These are phyloP conservation scores for Solanum ossicruentum DNA, from an alignment of 257 asterid species.

Conservation along the genomic window DNA sequence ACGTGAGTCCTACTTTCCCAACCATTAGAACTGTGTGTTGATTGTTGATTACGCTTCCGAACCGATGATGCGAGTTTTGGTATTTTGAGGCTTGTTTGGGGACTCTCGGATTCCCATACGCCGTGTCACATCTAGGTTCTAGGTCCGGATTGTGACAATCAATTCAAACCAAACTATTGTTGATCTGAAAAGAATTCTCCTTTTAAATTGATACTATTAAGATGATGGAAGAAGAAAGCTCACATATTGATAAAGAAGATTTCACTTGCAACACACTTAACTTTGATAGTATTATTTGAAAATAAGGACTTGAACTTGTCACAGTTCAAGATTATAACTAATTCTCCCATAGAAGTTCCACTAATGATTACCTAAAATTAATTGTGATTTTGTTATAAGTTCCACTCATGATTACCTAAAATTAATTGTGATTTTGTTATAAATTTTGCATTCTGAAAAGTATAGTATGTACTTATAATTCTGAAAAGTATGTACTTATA, in stretches of 20 bases:
- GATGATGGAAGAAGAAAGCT: not conserved
- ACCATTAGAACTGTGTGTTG: no score
- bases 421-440: not conserved
- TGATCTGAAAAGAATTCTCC: no score
- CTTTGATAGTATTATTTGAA: not conserved
- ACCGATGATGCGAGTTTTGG: no score
- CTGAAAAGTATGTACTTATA: not conserved
- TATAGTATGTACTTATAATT: not conserved
- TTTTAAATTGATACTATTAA: slow-evolving; percentile 23
- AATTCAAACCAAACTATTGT: no score
- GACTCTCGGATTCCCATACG: no score
- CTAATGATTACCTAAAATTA: not conserved
- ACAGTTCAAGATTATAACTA: not conserved
- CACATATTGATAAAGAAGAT: not conserved
- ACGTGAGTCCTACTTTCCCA: no score
- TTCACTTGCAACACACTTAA: not conserved
- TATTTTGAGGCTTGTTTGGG: no score
- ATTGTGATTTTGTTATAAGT: not conserved
- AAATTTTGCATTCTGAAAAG: not conserved
- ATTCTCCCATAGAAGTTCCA: not conserved
- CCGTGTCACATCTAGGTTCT: no score
- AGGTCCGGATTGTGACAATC: no score
- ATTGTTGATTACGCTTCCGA: no score
- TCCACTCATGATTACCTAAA: not conserved
- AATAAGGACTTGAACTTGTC: not conserved